Conservation (phyloP, 2,329 filamentous ascomycete genomes). For the Camillea tinctor region DNA sequence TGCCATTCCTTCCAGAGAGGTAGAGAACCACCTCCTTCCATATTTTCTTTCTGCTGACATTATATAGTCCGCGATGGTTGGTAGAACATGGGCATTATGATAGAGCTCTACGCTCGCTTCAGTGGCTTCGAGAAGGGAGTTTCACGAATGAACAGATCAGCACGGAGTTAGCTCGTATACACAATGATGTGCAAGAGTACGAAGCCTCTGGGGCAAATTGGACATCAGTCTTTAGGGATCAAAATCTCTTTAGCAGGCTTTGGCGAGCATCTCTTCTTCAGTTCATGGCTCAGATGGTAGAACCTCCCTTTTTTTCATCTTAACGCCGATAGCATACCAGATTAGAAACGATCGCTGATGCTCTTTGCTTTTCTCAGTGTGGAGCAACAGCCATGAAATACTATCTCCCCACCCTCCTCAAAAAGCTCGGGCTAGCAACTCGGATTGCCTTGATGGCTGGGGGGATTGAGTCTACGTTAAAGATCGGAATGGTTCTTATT, state of each 20-base stretch:
- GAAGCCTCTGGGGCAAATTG: conserved; percentile 37
- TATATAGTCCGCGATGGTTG: conserved; percentile 53
- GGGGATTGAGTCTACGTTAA: conserved; percentile 56
- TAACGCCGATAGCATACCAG: too few relatives aligned
- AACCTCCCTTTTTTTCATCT: not conserved
- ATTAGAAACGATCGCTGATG: not conserved
- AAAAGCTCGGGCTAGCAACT: conserved; percentile 47
- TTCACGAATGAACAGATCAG: conserved; percentile 37
- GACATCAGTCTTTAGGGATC: conserved; percentile 49
- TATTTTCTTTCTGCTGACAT: not conserved
- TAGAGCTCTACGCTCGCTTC: conserved; percentile 42
- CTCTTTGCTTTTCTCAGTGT: conserved; percentile 35
- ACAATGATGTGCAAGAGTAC: conserved; percentile 41
- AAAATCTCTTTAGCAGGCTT: conserved; percentile 48
- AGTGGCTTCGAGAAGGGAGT: conserved; percentile 49
- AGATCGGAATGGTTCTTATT: conserved; percentile 54
- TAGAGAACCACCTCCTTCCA: conserved; percentile 32
- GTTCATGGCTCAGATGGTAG: conserved; percentile 55
- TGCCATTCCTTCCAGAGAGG: conserved; percentile 56
- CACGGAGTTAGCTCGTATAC: conserved; percentile 46
- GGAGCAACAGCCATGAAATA: conserved; percentile 61
- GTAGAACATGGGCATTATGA: conserved; percentile 48
- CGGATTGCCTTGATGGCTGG: conserved; percentile 51
- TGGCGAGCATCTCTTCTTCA: conserved; percentile 58
- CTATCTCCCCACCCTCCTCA: conserved; percentile 54